Evolutionary conservation across 129 eudicot genomes (phyloP), one percentile per base, ranked within the genome.

Genomic region (Artemisia annua): DNA sequence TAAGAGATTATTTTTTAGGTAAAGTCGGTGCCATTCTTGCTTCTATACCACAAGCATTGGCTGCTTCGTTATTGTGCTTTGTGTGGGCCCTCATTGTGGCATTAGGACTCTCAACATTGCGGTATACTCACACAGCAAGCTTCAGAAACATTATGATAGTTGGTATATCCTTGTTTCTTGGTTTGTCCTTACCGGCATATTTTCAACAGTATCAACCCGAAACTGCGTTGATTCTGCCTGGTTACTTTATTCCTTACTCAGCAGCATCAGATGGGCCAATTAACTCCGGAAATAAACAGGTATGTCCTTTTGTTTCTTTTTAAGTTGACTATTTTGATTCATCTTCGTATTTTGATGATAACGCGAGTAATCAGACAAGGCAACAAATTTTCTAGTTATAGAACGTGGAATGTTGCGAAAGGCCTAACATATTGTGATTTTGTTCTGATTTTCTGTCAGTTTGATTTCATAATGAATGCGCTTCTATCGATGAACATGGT

Each of bases 1-100:
- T 11, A 71, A 43, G 43, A 67, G 46, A 55, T 12, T 55, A 17
- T 78, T 35, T 56, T 56, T 53, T 59, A 94, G 99, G 99, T 67
- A 94, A 94, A 90, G 80, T 94, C 44, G 99, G 99, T 26, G 99
- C 95, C 1, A 81, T 88, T 77, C 99, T 94, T 75, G 99, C 99
- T 81, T 94, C 99, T n/a, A 94, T 94, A 74, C 99, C 99, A 20
- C 93, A 78, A 83, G 92, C 97, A 46, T 78, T 90, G 78, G 97
- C 99, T 60, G 99, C 99, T 70, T 83, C 99, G 2, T 79, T 82
- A 11, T 78, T 94, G 53, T 94, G 97, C 87, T 88, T 90, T 82
- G 85, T 83, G 66, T 94, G 99, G 99, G 97, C 89, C 39, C 73
- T 86, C 58, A 73, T 78, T 18, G 88, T 88, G 69, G 92, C 91